Conservation (phyloP, 176 grass and related monocot species). For the sorghum (Sorghum bicolor) region DNA sequence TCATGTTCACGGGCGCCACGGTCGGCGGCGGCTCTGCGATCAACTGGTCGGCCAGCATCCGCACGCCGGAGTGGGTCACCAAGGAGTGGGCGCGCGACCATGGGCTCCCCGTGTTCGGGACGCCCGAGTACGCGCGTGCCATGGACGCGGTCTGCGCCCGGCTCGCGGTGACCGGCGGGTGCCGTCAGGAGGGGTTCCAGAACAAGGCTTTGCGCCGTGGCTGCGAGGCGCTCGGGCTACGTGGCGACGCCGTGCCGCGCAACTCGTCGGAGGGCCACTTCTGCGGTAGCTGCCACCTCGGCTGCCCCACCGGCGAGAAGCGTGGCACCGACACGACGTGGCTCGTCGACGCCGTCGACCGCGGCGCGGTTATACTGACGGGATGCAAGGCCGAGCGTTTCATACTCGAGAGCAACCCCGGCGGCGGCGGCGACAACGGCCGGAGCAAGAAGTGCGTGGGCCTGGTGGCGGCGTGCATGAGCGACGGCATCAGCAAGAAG, state of each 20-base stretch:
- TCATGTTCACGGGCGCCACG: constrained; percentile 49
- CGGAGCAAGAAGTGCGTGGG: constrained; percentile 60
- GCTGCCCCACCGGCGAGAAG: constrained; percentile 57
- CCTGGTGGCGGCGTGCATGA: constrained; percentile 39
- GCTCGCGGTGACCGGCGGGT: constrained; percentile 39
- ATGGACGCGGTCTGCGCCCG: constrained; percentile 63
- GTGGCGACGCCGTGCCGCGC: constrained; percentile 39
- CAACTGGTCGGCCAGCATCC: constrained; percentile 71
- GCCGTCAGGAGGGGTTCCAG: constrained; percentile 59
- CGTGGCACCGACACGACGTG: constrained; percentile 67
- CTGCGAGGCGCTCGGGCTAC: constrained; percentile 49
- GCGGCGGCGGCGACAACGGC: not conserved
- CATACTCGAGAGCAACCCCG: constrained; percentile 16
- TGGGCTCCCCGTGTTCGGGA: constrained; percentile 41
- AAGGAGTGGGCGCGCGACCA: constrained; percentile 52
- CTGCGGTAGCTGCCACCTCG: constrained; percentile 52
- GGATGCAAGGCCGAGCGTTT: constrained; percentile 55
- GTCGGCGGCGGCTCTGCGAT: constrained; percentile 68
- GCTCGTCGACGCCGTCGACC: constrained; percentile 58
- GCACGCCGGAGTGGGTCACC: constrained; percentile 48
- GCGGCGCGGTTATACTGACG: constrained; percentile 51
- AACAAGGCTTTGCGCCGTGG: constrained; percentile 55
- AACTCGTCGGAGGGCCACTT: constrained; percentile 65
- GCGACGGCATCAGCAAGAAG: constrained; percentile 42
- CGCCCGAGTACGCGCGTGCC: constrained; percentile 29